Evolutionary conservation across 495 filamentous ascomycete species (phyloP), one percentile per base, ranked within the genome.

Genomic region (Glutinoglossum americanum): DNA sequence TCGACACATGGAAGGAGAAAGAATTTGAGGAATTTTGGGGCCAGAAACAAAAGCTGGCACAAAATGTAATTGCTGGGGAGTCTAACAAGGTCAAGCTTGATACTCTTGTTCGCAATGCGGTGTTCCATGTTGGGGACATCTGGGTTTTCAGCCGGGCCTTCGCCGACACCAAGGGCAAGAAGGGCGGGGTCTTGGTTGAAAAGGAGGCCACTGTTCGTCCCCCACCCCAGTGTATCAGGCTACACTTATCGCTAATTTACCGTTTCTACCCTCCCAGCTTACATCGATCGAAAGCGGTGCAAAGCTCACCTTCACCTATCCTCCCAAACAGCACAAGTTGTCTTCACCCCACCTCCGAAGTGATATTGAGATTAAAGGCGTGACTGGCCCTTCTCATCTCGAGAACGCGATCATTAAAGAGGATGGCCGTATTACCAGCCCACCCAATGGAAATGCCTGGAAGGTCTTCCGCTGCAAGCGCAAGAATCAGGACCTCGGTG

Each of bases 1-100:
- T 83, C 61, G 80, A 90, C 60, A 68, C 74, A 7, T 85, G 77
- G 65, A 81, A 87, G 64, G 76, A 80, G 53, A 61, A 71, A 3
- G 73, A 83, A 41, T 84, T 80, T 37, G 79, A 87, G 67, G 67
- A 76, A 35, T 82, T 79, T 57, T 94, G 85, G 85, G 81, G 76
- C 0, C 75, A 84, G 57, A 78, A 82, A 55, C 74, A 81, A 64
- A 76, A 70, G 56, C 41, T 72, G 25, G 63, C 65, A 30, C 65
- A 57, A 25, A 56, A 45, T 13, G 59, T 69, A n/a, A 26, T 63
- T 45, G 72, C 64, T 1, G 68, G 70, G 26, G 63, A 62, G 1
- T 72, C 69, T 54, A 65, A 65, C 10, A 66, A 60, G 30, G 62
- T 64, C 1, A 51, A 59, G 1, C 54, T 57, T 15, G 28, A 28